phyloP scores from a whole-genome alignment of 805 yeast genomes.

The Candida incommunis region DNA sequence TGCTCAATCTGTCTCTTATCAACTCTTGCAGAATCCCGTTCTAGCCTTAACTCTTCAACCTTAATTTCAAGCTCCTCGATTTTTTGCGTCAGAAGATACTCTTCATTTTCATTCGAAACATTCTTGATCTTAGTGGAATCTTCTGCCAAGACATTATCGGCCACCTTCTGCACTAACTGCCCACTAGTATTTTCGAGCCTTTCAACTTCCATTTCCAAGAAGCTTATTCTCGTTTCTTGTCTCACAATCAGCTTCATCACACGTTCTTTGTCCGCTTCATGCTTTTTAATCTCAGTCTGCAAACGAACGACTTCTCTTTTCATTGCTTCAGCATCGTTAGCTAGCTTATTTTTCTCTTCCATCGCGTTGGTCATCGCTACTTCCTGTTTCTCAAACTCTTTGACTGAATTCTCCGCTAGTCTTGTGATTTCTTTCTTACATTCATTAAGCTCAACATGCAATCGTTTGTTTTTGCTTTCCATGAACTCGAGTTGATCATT shows the following conservation, averaged over 20 bases:
- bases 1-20: constrained; percentile 7
- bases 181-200: constrained; percentile 1
- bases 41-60: constrained; percentile 4
- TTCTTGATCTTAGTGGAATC: background rate
- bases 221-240: constrained; percentile 1
- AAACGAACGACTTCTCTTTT: background rate
- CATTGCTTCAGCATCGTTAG: constrained; percentile 3
- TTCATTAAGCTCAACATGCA: constrained; percentile 14
- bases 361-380: background rate
- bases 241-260: constrained; percentile 1
- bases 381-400: background rate
- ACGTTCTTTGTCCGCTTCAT: background rate
- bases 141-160: background rate
- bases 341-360: constrained; percentile 1
- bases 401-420: background rate
- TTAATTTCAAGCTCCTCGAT: background rate
- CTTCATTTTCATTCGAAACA: background rate
- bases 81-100: background rate
- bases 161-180: background rate
- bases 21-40: constrained; percentile 4
- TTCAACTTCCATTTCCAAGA: background rate
- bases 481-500: constrained; percentile 19
- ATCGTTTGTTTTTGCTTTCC: constrained; percentile 15
- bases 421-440: constrained; percentile 3
- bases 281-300: background rate